Conservation (phyloP, 2,329 filamentous ascomycete species). For the Taxawa tesnikishii region DNA sequence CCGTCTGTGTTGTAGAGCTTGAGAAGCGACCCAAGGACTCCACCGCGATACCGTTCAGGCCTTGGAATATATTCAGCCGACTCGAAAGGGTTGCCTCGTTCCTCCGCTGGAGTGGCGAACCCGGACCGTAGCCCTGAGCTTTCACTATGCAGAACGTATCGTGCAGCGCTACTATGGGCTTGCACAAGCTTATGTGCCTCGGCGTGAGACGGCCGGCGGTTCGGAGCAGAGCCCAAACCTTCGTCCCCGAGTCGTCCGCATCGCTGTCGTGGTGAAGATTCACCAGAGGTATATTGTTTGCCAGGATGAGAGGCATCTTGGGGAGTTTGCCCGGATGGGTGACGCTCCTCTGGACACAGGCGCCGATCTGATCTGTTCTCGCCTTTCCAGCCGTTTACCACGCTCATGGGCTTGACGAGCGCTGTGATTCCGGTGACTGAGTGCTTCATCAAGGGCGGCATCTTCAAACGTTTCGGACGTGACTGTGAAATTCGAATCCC, state of each 20-base stretch:
- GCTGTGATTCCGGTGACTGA: constrained; percentile 8
- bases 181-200: constrained; percentile 34
- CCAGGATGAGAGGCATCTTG: constrained; percentile 1
- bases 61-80: constrained; percentile 50
- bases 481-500: constrained; percentile 5
- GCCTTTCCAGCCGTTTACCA: constrained; percentile 19
- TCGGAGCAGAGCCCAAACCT: constrained; percentile 10
- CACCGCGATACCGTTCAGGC: constrained; percentile 57
- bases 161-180: constrained; percentile 20
- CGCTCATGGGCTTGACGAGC: constrained; percentile 20
- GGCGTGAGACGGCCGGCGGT: constrained; percentile 10
- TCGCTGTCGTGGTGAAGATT: constrained; percentile 9
- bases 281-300: constrained; percentile 16
- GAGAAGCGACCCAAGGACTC: constrained; percentile 60
- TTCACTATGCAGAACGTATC: constrained; percentile 11
- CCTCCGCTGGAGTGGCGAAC: constrained; percentile 33
- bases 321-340: constrained; percentile 6
- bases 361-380: constrained; percentile 15
- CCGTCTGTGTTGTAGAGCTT: constrained; percentile 47
- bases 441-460: constrained; percentile 1
- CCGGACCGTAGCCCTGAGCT: constrained; percentile 27
- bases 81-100: constrained; percentile 38
- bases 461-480: constrained; percentile 6
- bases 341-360: constrained; percentile 18
- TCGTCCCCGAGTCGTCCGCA: constrained; percentile 19